Base-by-base conservation (phyloP, 768 basidiomycete genomes). In the Xerocomellus dryophilus region DNA sequence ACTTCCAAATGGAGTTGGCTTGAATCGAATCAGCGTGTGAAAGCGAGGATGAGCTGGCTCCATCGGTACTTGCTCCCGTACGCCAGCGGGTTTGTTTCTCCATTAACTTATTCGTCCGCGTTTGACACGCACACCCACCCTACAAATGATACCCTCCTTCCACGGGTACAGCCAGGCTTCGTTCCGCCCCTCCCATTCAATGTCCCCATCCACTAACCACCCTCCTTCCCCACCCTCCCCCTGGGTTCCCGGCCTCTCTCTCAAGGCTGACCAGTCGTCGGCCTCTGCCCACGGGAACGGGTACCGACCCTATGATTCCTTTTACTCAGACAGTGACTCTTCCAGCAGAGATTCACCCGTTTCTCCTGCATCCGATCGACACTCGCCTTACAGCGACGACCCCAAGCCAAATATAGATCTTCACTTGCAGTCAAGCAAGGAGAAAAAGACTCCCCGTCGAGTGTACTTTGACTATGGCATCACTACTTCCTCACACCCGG, bases 391-490 rank as follows among this genome's bases (percentile, higher is more conserved):
- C 38, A n/a, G 18, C 45, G 53, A 67, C 29, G 45, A 58, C 21
- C 52, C 47, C 21, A 27, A 15, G 31, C 20, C 17, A 3, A 39
- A 48, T 17, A 6, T 31, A 31, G 46, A 57, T 27, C 29, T 17
- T 8, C 47, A 43, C 43, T 11, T 11, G 10, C 49, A 53, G 38
- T 36, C 20, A 12, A 21, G 10, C 31, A 59, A 59, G 43, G 67
- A 69, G 34, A 60, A 46, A 29, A 62, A 59, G 41, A 42, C 21
- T 25, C 17, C 61, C 12, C 61, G 59, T 43, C 55, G 67, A 27
- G 54, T 27, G 12, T 59, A 67, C 54, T 60, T 59, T 56, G 67
- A 69, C 51, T 61, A 64, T 18, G 56, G 57, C 34, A 41, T 59
- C 47, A 48, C 49, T 7, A 21, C 40, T 8, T 42, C 54, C 23